Conservation (phyloP, 2,329 filamentous ascomycete species). For the Cercospora zeae-maydis region DNA sequence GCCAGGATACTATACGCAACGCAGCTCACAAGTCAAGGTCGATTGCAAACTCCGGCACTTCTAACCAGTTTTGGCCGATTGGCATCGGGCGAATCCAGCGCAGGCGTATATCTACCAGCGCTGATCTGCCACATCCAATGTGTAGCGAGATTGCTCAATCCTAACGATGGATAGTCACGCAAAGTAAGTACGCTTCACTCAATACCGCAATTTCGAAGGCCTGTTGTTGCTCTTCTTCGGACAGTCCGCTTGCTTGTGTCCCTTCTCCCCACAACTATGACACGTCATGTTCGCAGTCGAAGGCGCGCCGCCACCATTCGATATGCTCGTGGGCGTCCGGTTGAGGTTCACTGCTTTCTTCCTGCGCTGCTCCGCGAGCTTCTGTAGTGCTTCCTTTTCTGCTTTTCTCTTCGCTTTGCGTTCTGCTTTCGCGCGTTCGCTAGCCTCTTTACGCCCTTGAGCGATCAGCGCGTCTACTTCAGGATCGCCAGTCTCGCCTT, state of each 20-base stretch:
- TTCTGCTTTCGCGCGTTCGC: constrained; percentile 42
- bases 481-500: constrained; percentile 42
- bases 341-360: constrained; percentile 67
- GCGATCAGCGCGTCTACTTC: constrained; percentile 44
- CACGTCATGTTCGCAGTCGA: constrained; percentile 48
- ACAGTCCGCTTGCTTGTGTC: constrained; percentile 60
- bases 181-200: neutral
- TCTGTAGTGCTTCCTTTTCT: constrained; percentile 48
- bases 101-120: neutral
- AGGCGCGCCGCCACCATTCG: constrained; percentile 37
- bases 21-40: neutral
- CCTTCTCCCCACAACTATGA: constrained; percentile 59
- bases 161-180: neutral
- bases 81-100: neutral
- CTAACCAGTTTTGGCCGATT: neutral
- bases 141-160: neutral
- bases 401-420: constrained; percentile 48
- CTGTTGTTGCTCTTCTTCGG: constrained; percentile 36
- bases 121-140: neutral
- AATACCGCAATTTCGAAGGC: constrained; percentile 17
- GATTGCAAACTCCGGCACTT: neutral
- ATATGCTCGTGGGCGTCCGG: constrained; percentile 49
- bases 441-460: constrained; percentile 45
- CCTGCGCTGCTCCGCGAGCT: constrained; percentile 57
- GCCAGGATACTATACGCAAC: neutral